Base-by-base conservation (phyloP, 1,139 yeast species). In the Geotrichum restrictum region DNA sequence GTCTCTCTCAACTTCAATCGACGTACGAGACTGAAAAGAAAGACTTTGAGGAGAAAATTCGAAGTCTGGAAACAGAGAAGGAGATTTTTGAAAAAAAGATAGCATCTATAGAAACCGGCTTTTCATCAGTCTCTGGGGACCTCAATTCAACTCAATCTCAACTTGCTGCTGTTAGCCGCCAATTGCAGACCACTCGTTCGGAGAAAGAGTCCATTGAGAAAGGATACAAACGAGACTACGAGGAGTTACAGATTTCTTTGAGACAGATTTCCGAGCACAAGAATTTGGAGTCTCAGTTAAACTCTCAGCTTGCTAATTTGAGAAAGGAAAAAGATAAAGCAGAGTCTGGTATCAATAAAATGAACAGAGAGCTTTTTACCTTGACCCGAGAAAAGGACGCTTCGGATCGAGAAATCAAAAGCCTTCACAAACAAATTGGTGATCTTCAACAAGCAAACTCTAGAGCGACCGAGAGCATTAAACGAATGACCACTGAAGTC, bases 291-390 rank as follows among this genome's bases (percentile, higher is more conserved):
- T 59, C 64, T 2, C 69, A 70, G 16, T 61, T 81, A 3, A 64
- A 68, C 13, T 67, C 69, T 0, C 76, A 75, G 42, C 61, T 82
- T 18, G 67, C 68, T 6, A 55, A 63, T 1, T 58, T 75, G 0
- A 74, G 74, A 16, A 68, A 69, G 33, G 80, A 79, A 8, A 86
- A 85, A 61, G 75, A 76, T 27, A 85, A 81, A 58, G 87, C 93
- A 1, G 97, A 91, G 62, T 83, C 81, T 57, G 97, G 96, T 4
- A 84, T 91, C 53, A 91, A 88, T 65, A 88, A 88, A 61, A 88
- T 91, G 96, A 85, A 85, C 55, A 75, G 93, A 44, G 97, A 89
- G 59, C 72, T 91, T 37, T 80, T 88, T 65, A 79, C 78, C 41
- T 70, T 88, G 41, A 77, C 82, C 0, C 80, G 80, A 55, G 82